Evolutionary conservation across 2,329 filamentous ascomycete genomes (phyloP).

Genomic region (Pseudocercospora eumusae): DNA sequence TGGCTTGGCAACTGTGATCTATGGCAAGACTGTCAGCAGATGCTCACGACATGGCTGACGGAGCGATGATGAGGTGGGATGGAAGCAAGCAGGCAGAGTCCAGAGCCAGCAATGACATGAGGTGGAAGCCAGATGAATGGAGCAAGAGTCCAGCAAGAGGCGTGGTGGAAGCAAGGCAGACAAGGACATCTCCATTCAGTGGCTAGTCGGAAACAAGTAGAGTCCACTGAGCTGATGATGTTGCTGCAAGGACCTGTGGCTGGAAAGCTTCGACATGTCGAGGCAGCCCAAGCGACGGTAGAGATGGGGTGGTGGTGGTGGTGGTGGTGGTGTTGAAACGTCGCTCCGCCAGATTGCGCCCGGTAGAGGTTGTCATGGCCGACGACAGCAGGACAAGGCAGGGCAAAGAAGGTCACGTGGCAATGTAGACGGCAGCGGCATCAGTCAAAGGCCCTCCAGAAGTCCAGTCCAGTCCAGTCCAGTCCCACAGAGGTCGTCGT

Average conservation of each 20-base stretch:
- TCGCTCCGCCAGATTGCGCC: slow-evolving; percentile 4
- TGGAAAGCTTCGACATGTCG: too few species aligned
- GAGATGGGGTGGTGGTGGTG: too few species aligned
- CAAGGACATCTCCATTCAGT: neutral
- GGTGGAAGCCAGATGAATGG: too few species aligned
- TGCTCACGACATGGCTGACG: neutral
- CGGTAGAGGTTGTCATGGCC: neutral
- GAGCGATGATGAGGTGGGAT: neutral
- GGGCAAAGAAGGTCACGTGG: too few species aligned
- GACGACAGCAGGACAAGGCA: neutral
- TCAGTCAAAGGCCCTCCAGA: neutral
- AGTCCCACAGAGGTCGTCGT: neutral
- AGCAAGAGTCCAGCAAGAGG: neutral
- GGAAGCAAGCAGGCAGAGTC: neutral
- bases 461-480: neutral
- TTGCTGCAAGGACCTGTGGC: neutral
- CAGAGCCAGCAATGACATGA: too few species aligned
- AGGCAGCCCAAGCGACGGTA: too few species aligned
- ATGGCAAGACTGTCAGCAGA: neutral
- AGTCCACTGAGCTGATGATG: neutral
- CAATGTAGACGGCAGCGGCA: neutral
- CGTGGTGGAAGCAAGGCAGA: neutral
- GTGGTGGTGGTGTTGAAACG: neutral
- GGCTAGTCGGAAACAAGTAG: neutral
- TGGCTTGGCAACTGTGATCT: neutral